Base-by-base conservation (phyloP, 768 basidiomycete genomes). In the Mrakia blollopis region DNA sequence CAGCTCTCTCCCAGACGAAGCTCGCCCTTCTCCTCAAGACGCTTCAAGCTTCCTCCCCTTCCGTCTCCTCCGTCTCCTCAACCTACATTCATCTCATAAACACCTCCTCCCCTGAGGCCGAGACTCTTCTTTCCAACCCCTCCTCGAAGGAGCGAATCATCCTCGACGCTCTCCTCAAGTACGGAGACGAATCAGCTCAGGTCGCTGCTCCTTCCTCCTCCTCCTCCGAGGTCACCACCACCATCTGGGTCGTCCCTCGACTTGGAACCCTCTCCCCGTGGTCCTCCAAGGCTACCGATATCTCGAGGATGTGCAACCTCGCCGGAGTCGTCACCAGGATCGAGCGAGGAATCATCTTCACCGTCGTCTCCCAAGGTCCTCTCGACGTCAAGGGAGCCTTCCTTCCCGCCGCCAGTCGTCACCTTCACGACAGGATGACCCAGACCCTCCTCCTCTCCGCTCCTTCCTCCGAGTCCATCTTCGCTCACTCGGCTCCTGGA, bases 261-360 rank as follows among this genome's bases (percentile, higher is more conserved):
- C 87, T 89, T 11, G 95, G 96, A 5, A 94, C 95, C 5, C 91
- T 98, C 81, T 98, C 96, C 6, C 95, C 97, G 2, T 99, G 97
- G 97, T 98, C 96, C 8, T 96, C 92, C 84, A 99, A 99, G 85
- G 96, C 97, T 2, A 98, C 96, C 0, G 95, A 99, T 82, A 98
- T 99, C 74, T 88, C 95, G 30, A 85, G 85, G 13, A 88, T 98
- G 72, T 99, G 97, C 85, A 91, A 90, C 73, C 89, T 99, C 2
- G 88, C 87, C 28, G 82, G 84, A 3, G 86, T 89, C 73, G 85
- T 99, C 72, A 88, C 91, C 79, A 88, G 97, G 54, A 84, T 99
- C 75, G 97, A 99, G 83, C 89, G 97, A 28, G 95, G 96, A 5
- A 80, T 89, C 28, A 89, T 87, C 8, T 93, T 90, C 80, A 86